phyloP scores from a whole-genome alignment of 2,329 filamentous ascomycete species.

The Aspergillus neoniger region DNA sequence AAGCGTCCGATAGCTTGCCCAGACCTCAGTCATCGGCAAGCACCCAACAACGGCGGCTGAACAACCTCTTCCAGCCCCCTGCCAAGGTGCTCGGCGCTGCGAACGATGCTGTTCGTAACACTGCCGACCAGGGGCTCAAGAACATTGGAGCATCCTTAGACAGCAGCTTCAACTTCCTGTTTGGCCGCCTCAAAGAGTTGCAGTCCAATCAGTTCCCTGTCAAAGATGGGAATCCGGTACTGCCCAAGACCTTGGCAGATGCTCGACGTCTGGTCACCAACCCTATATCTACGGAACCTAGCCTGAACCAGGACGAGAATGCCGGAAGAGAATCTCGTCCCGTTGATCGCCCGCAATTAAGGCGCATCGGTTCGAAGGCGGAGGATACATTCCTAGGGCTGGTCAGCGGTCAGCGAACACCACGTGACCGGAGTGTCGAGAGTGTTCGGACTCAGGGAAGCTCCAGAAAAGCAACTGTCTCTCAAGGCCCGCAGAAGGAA shows the following conservation, averaged over 20 bases:
- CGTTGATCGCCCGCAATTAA: conserved; percentile 36
- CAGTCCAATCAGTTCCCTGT: conserved; percentile 53
- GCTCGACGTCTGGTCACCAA: conserved; percentile 79
- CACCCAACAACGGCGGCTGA: conserved; percentile 72
- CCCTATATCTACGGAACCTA: conserved; percentile 48
- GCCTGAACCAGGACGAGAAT: conserved; percentile 53
- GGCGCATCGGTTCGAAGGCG: conserved; percentile 41
- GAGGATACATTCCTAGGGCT: conserved; percentile 71
- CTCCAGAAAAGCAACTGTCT: conserved; percentile 41
- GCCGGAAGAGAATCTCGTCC: conserved; percentile 49
- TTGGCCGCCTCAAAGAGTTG: conserved; percentile 79
- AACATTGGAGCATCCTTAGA: conserved; percentile 88
- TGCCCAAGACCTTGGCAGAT: conserved; percentile 91
- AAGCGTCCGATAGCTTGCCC: conserved; percentile 36
- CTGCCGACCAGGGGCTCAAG: conserved; percentile 88
- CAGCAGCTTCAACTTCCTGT: conserved; percentile 89
- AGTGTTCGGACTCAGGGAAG: conserved; percentile 53
- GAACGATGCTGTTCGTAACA: conserved; percentile 80
- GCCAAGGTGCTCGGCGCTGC: conserved; percentile 79
- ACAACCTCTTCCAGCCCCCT: conserved; percentile 82
- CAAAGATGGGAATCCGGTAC: conserved; percentile 47
- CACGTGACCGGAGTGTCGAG: conserved; percentile 75
- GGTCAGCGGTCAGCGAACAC: conserved; percentile 64
- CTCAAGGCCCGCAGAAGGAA: conserved; percentile 25
- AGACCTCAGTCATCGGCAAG: conserved; percentile 34